phyloP scores from a whole-genome alignment of 2,329 filamentous ascomycete genomes.

The Nakataea oryzae region DNA sequence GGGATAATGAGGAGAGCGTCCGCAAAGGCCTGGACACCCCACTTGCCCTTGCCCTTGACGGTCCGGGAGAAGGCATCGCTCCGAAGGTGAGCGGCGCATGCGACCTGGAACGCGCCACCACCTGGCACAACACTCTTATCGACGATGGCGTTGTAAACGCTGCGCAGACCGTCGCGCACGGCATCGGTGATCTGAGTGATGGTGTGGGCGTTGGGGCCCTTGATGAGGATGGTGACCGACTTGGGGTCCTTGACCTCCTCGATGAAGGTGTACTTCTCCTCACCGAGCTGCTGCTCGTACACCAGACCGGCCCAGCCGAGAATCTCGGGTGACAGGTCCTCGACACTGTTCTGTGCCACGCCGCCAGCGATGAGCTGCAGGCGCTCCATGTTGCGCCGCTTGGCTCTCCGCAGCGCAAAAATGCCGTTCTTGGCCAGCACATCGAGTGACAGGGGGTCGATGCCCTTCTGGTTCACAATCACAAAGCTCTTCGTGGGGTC shows the following conservation, averaged over 20 bases:
- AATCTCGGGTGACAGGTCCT: constrained; percentile 77
- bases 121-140: constrained; percentile 92
- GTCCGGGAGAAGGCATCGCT: constrained; percentile 79
- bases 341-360: constrained; percentile 87
- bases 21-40: constrained; percentile 87
- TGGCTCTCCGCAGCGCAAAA: constrained; percentile 83
- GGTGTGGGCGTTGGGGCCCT: constrained; percentile 93
- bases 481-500: constrained; percentile 95
- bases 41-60: constrained; percentile 97
- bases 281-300: constrained; percentile 93
- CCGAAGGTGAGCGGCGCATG: constrained; percentile 77
- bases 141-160: constrained; percentile 99
- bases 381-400: constrained; percentile 98
- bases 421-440: constrained; percentile 98
- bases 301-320: constrained; percentile 94
- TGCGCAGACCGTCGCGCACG: constrained; percentile 86
- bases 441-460: constrained; percentile 90
- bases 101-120: constrained; percentile 90
- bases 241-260: constrained; percentile 99
- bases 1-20: constrained; percentile 92
- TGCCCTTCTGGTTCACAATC: constrained; percentile 98
- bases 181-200: constrained; percentile 96
- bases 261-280: constrained; percentile 98
- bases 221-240: constrained; percentile 94
- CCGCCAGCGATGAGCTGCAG: constrained; percentile 92